Evolutionary conservation across 495 filamentous ascomycete species (phyloP), one percentile per base, ranked within the genome.

Genomic region (Thermothielavioides terrestris): DNA sequence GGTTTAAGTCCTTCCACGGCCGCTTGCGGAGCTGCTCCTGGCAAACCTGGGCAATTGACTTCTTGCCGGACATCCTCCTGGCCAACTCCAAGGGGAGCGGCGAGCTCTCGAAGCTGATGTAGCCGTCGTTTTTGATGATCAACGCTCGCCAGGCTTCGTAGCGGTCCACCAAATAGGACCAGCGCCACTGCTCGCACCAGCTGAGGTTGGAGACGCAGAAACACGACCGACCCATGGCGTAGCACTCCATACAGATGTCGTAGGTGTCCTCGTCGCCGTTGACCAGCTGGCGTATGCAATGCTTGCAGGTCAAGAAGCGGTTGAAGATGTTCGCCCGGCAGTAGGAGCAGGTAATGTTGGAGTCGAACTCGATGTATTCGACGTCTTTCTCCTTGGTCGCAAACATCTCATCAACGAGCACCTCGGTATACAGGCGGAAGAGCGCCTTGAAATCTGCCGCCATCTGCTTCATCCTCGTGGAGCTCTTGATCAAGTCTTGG

Each of bases 311-410:
- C 27, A 98, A 70, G 59, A 97, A 98, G 6, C 91, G 82, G 64
- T 98, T 98, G 74, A 96, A 96, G 41, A 98, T 92, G 57, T 96
- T 96, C 47, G 88, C 87, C 15, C 92, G 76, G 65, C 92, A 98
- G 65, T 94, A 98, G 9, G 91, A 89, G 66, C 92, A 98, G 10
- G 88, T 94, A 20, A 98, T 81, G 58, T 88, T 89, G 47, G 88
- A 84, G 58, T 96, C 89, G 56, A 83, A 95, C 12, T 78, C 70
- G 14, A 91, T 62, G 49, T 76, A 84, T 57, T 95, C 84, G 12
- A 86, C 70, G 27, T 81, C 68, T 43, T 77, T 82, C 44, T 86
- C 78, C 31, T 77, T 69, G 12, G 74, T 76, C 1, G 78, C 77
- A 58, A 97, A 92, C 66, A 83, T 85, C 64, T 98, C 92, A 6